Conservation (phyloP, 2,329 filamentous ascomycete genomes). For the Calonectria hawksworthii region DNA sequence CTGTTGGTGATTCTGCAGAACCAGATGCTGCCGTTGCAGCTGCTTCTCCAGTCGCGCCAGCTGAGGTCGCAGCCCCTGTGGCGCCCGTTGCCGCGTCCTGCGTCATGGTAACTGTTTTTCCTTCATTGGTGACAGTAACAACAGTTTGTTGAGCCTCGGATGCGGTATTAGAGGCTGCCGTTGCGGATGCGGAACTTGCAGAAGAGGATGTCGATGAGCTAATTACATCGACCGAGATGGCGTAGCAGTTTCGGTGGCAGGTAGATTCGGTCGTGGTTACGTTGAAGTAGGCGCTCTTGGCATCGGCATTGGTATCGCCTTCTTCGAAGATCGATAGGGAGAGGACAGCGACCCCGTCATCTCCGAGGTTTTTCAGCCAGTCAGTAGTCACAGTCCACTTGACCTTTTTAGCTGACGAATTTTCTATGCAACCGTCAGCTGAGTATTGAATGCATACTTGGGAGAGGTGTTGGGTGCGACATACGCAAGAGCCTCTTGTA, state of each 20-base stretch:
- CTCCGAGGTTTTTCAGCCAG: neutral
- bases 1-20: neutral
- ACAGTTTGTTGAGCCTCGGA: neutral
- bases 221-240: neutral
- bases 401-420: neutral
- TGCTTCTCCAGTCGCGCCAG: too few species aligned
- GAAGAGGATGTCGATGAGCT: neutral
- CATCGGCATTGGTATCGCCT: neutral
- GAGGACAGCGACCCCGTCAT: neutral
- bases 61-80: neutral
- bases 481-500: neutral
- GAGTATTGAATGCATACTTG: neutral
- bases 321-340: neutral
- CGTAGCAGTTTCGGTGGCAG: neutral
- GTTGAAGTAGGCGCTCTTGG: neutral
- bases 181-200: neutral
- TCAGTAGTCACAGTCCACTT: neutral
- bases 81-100: neutral
- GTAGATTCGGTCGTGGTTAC: neutral
- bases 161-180: neutral
- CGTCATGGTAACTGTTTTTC: neutral
- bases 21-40: neutral
- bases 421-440: neutral
- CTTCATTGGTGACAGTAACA: neutral
- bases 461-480: neutral